Evolutionary conservation across 768 basidiomycete genomes (phyloP).

Genomic region (Pisolithus tinctorius): DNA sequence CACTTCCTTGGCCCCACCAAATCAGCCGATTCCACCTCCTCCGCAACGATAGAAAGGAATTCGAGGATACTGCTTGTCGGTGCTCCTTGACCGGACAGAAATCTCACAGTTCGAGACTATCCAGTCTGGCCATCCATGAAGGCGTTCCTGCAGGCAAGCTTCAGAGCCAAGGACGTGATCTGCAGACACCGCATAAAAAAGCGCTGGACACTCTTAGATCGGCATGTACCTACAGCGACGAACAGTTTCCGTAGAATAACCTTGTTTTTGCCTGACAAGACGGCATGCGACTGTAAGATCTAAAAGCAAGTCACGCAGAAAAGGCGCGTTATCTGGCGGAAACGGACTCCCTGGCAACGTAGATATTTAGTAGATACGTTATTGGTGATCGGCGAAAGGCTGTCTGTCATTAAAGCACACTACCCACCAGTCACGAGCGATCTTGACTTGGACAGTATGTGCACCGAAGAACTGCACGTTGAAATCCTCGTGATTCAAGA

Average conservation of each 20-base stretch:
- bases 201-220: not conserved
- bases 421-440: constrained; percentile 82
- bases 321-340: constrained; percentile 50
- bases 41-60: constrained; percentile 77
- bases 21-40: constrained; percentile 74
- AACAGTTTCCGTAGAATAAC: constrained; percentile 83
- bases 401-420: not conserved
- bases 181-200: constrained; percentile 29
- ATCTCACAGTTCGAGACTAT: constrained; percentile 55
- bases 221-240: constrained; percentile 59
- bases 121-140: constrained; percentile 68
- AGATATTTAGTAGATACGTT: constrained; percentile 2
- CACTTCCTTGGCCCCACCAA: constrained; percentile 68
- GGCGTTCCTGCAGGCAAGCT: constrained; percentile 57
- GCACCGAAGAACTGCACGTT: constrained; percentile 95
- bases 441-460: constrained; percentile 91
- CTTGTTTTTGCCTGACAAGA: constrained; percentile 50
- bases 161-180: constrained; percentile 66
- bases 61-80: constrained; percentile 58
- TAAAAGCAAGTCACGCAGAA: constrained; percentile 61
- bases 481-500: constrained; percentile 62
- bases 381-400: not conserved
- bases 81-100: constrained; percentile 55
- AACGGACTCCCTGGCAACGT: constrained; percentile 59
- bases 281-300: constrained; percentile 60